These are phyloP conservation scores for Chloropicon primus DNA, from an alignment of 139 green algal genomes.

Conservation along the genomic window DNA sequence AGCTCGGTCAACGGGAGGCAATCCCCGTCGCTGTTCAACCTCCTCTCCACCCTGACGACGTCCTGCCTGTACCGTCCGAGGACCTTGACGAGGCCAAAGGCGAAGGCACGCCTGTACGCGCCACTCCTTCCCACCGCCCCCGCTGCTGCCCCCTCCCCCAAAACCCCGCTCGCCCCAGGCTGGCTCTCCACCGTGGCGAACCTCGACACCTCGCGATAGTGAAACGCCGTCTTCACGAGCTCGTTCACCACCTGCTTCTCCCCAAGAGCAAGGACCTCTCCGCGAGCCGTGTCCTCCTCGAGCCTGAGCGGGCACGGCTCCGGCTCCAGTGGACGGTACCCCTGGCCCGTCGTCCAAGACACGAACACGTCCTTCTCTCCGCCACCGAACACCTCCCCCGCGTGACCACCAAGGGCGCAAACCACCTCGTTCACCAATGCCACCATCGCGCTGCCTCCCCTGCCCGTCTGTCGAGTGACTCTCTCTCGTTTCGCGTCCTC, in stretches of 20 bases:
- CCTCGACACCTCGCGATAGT: background rate
- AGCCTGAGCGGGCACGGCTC: background rate
- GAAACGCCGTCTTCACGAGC: background rate
- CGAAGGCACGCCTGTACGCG: background rate
- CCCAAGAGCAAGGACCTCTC: background rate
- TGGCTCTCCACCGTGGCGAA: background rate
- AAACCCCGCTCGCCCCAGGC: too few species aligned
- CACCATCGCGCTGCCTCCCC: background rate
- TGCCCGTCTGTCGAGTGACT: too few species aligned
- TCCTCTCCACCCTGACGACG: background rate
- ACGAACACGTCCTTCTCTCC: background rate
- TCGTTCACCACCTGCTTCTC: background rate
- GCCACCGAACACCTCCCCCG: background rate
- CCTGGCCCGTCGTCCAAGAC: background rate
- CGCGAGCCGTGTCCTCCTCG: too few species aligned
- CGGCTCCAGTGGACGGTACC: background rate
- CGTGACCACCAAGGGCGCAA: background rate
- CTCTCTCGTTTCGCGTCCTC: too few species aligned
- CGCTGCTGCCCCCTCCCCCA: background rate
- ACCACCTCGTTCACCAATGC: background rate
- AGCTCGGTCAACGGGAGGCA: background rate
- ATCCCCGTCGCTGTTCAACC: background rate
- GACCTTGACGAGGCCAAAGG: background rate
- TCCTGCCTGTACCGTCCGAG: background rate
- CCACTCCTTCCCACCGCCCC: background rate